Percentiles rank a stretch among this genome's conserved stretches.
Conservation (phyloP, 768 basidiomycete genomes). For the Gautieria morchelliformis region DNA sequence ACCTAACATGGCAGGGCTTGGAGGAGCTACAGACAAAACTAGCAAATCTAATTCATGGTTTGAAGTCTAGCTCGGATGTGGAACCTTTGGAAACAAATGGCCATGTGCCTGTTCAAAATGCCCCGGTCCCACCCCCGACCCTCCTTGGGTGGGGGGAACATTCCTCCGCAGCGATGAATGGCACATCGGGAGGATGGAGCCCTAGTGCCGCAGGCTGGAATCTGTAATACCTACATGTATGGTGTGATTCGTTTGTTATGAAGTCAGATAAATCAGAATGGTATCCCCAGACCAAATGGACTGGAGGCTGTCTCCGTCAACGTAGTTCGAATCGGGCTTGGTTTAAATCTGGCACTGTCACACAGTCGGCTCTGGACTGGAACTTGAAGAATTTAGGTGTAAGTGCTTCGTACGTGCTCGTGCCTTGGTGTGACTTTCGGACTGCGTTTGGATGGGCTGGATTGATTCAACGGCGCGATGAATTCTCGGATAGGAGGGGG, state of each 20-base stretch:
- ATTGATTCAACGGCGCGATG: no score
- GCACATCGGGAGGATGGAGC: conserved; percentile 3
- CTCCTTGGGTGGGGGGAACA: conserved; percentile 13
- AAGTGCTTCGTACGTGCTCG: no score
- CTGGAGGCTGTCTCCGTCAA: no score
- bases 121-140: conserved; percentile 18
- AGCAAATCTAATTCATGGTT: conserved; percentile 66
- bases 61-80: conserved; percentile 54
- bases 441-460: no score
- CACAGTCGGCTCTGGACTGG: no score
- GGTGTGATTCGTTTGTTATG: background rate
- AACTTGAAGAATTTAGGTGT: no score
- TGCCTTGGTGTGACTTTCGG: no score
- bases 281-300: no score
- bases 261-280: no score
- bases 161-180: background rate
- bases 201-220: conserved; percentile 5
- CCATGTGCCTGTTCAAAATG: conserved; percentile 29
- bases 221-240: background rate
- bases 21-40: conserved; percentile 72
- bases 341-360: no score
- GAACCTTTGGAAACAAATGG: conserved; percentile 35
- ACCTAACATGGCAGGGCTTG: conserved; percentile 42
- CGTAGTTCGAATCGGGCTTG: no score
- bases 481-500: no score